phyloP scores from a whole-genome alignment of 345 rosid species.

The Citrus inodora region DNA sequence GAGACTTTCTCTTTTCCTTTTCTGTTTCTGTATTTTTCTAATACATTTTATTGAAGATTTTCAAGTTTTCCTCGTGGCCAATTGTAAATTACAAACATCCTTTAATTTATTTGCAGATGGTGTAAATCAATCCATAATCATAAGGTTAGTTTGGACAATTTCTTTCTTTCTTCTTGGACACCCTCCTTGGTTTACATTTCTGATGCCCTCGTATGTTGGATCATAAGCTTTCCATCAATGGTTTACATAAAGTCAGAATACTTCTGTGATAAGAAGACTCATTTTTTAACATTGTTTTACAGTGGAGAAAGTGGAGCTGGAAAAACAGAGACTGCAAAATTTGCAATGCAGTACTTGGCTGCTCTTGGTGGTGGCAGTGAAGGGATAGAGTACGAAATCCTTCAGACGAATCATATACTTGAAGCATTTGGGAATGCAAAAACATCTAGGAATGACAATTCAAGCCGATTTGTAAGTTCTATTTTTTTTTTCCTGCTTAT shows the following conservation, averaged over 20 bases:
- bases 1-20: neutral
- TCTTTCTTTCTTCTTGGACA: slow-evolving; percentile 9
- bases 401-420: slow-evolving; percentile 66
- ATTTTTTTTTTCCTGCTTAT: neutral
- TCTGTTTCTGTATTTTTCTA: slow-evolving; percentile 10
- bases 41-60: slow-evolving; percentile 5
- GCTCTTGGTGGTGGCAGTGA: slow-evolving; percentile 76
- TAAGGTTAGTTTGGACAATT: slow-evolving; percentile 56
- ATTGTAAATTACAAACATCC: slow-evolving; percentile 10
- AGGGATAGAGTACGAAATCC: slow-evolving; percentile 67
- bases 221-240: neutral
- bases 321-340: slow-evolving; percentile 95
- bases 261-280: neutral
- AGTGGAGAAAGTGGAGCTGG: slow-evolving; percentile 99
- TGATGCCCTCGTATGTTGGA: slow-evolving; percentile 5
- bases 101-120: slow-evolving; percentile 54
- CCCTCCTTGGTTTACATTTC: neutral
- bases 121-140: slow-evolving; percentile 82
- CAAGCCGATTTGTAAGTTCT: slow-evolving; percentile 88
- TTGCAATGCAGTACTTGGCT: slow-evolving; percentile 88
- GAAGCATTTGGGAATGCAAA: slow-evolving; percentile 99
- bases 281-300: slow-evolving; percentile 21
- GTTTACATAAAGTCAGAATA: slow-evolving; percentile 1
- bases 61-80: neutral
- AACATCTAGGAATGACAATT: slow-evolving; percentile 84